Conservation (phyloP, 1,284 basidiomycete genomes). For the Melampsora larici-populina region DNA sequence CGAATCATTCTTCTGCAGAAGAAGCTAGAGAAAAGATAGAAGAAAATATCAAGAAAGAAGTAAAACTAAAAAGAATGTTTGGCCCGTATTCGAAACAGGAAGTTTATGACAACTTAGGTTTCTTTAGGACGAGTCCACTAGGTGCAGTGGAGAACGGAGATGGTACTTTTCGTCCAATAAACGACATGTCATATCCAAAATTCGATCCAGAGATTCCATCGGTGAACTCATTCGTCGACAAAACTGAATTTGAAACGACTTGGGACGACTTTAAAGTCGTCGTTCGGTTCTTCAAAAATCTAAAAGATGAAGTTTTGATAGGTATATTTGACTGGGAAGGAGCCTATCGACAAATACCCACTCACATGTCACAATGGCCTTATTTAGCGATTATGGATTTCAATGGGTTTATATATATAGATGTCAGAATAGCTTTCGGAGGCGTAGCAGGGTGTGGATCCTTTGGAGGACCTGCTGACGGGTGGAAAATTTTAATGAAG, state of each 20-base stretch:
- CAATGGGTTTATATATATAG: neutral
- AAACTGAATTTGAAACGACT: no score
- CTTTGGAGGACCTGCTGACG: no score
- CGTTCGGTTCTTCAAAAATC: neutral
- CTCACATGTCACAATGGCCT: neutral
- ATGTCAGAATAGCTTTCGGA: slow-evolving; percentile 1
- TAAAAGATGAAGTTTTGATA: neutral
- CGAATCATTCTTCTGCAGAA: neutral
- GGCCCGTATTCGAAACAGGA: neutral
- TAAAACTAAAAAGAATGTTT: neutral
- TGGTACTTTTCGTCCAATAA: neutral
- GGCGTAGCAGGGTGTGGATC: no score
- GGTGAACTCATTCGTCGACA: no score
- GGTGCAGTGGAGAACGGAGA: neutral
- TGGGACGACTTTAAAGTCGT: no score
- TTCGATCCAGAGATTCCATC: no score
- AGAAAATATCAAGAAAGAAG: neutral
- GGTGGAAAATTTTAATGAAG: neutral
- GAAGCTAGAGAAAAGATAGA: neutral
- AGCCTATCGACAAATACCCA: slow-evolving; percentile 6
- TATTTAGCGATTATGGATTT: neutral
- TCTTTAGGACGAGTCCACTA: slow-evolving; percentile 3
- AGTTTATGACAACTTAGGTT: neutral
- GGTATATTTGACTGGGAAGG: slow-evolving; percentile 14
- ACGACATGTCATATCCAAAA: no score